Evolutionary conservation across 306 rosid species (phyloP), one percentile per base, ranked within the genome.

Genomic region (Nissolia schottii): DNA sequence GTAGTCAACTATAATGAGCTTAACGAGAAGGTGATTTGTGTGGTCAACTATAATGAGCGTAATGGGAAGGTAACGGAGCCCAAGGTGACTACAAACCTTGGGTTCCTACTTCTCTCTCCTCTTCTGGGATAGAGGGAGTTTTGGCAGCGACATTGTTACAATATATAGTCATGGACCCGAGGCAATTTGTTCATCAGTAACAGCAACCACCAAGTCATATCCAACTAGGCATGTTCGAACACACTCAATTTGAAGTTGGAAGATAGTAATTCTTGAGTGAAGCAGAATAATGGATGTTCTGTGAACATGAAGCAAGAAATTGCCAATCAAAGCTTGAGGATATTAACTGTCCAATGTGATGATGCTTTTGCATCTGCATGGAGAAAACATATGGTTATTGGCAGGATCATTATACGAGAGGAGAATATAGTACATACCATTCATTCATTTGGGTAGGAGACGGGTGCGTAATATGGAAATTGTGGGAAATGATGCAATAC

Each of bases 1-100:
- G 60, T 41, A 25, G 35, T 57, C 64, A 49, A 55, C 40, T 60
- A 10, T 37, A 29, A 45, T 25, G 35, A 77, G 70, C 50, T 54
- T 40, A 49, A 23, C 38, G 65, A 70, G 14, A 71, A 58, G 57
- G 55, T 32, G n/a, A 68, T 66, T 64, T 85, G 62, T 86, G 60
- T 41, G 20, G 35, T 57, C 64, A 49, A 55, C 40, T 60, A 10
- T 37, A 29, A 45, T 25, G 35, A 77, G 70, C 50, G 45, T 40
- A 49, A 23, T 49, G 65, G 74, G 14, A 71, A 58, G 57, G 55
- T 32, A 27, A 71, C 9, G 65, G 69, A 75, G 29, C 28, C 19
- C 60, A 20, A 22, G 48, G 20, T 62, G 15, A 11, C 58, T 11
- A n/a, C n/a, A 12, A 54, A 56, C 27, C 16, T 19, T 29, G 45